These are phyloP conservation scores for Bryoglossum gracile DNA, from an alignment of 495 filamentous ascomycete genomes.

Conservation along the genomic window DNA sequence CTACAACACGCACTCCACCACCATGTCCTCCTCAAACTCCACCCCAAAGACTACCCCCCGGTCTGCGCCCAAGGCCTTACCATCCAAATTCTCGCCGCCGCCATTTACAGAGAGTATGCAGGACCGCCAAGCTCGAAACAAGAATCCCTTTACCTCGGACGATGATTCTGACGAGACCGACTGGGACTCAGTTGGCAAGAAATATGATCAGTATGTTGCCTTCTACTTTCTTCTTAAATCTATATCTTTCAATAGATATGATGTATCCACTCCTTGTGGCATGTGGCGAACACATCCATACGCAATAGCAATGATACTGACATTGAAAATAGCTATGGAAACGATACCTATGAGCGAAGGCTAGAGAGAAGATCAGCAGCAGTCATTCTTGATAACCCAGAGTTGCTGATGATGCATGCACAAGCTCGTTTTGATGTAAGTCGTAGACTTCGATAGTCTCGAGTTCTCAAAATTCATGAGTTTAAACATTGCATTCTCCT, in stretches of 20 bases:
- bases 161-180: slow-evolving; percentile 3
- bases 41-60: slow-evolving; percentile 9
- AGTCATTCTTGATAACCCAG: slow-evolving; percentile 40
- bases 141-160: slow-evolving; percentile 35
- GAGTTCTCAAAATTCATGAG: too few species aligned
- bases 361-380: slow-evolving; percentile 37
- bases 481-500: too few species aligned
- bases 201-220: slow-evolving; percentile 3
- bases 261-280: neutral
- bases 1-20: too few species aligned
- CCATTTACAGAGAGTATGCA: slow-evolving; percentile 23
- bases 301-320: too few species aligned
- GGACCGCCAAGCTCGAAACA: slow-evolving; percentile 47
- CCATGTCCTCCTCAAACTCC: slow-evolving; percentile 13
- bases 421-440: slow-evolving; percentile 39
- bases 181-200: neutral
- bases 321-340: slow-evolving; percentile 9
- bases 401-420: slow-evolving; percentile 47
- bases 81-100: neutral
- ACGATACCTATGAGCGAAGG: slow-evolving; percentile 9
- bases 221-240: neutral
- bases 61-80: neutral
- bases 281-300: neutral
- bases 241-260: neutral
- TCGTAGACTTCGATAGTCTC: too few species aligned